Conservation (phyloP, 306 rosid species). For the Nissolia schottii region DNA sequence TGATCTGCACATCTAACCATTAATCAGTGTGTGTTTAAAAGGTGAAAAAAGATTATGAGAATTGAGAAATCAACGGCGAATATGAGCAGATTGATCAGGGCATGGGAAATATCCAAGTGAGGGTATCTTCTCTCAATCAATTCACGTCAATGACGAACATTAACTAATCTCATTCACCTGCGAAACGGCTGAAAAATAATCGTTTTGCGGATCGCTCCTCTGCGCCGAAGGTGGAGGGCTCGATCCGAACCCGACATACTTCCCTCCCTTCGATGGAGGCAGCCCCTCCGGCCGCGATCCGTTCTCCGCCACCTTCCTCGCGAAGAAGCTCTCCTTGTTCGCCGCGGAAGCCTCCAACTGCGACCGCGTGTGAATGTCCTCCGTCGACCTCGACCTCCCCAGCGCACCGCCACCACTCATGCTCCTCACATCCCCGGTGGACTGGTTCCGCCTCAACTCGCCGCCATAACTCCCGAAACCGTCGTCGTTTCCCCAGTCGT, state of each 20-base stretch:
- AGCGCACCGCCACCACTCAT: conserved; percentile 35
- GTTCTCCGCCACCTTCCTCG: conserved; percentile 62
- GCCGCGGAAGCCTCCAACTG: conserved; percentile 86
- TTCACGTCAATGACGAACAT: neutral
- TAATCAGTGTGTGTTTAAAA: too few relatives aligned
- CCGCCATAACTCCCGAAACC: conserved; percentile 37
- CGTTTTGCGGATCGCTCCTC: conserved; percentile 49
- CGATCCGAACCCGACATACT: conserved; percentile 93
- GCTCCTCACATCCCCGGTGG: conserved; percentile 65
- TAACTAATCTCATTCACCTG: conserved; percentile 47
- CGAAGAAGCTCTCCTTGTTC: conserved; percentile 70
- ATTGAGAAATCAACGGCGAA: neutral
- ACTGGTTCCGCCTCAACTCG: conserved; percentile 61
- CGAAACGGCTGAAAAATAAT: conserved; percentile 75
- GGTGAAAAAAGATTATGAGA: too few relatives aligned
- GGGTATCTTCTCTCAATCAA: neutral
- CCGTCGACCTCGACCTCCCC: conserved; percentile 58
- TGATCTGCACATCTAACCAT: too few relatives aligned
- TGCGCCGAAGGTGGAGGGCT: conserved; percentile 39
- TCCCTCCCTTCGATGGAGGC: conserved; percentile 87
- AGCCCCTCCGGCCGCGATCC: conserved; percentile 74
- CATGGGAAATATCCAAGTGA: neutral
- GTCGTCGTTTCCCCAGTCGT: conserved; percentile 66
- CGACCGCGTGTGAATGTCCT: conserved; percentile 62
- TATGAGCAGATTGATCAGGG: neutral